Base-by-base conservation (phyloP, 179 eudicot species). In the Spergularia azorica region DNA sequence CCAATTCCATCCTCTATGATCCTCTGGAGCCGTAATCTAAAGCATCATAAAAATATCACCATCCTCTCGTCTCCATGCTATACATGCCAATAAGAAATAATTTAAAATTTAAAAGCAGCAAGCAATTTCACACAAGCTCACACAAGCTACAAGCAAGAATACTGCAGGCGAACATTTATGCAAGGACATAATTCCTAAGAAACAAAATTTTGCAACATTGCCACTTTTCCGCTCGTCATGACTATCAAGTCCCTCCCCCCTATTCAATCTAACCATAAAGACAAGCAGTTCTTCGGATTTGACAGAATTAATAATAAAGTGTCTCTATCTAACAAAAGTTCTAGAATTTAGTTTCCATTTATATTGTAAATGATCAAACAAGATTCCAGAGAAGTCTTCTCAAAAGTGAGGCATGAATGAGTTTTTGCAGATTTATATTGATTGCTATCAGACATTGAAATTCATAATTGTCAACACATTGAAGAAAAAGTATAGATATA, bases 1-100 rank as follows among this genome's bases (percentile, higher is more conserved):
- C 95, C 95, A 91, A 81, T 86, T 89, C 95, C 95, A 91, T 83
- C 91, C 93, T 81, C 70, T 82, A 69, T 85, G 84, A 77, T 89
- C 93, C 80, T 86, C 93, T 57, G 87, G 86, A 81, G 86, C 85
- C 86, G 83, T 88, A 83, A 91, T 86, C 95, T 91, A 85, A 85
- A 86, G 79, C 79, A 86, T 65, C 84, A 89, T 75, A 81, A 89
- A 84, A 83, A 83, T 63, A 79, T 79, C 88, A 87, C 81, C 78
- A 82, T 79, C 81, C 83, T 80, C 81, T 73, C 77, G 67, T 76
- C 81, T 77, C 70, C 79, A 81, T 68, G 77, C 87, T 86, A 77
- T 67, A 72, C 80, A 71, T 76, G 81, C 82, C 79, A 78, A 82
- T 76, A 70, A 75, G 75, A 82, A 80, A 61, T 71, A 67, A 50